phyloP scores from a whole-genome alignment of 345 rosid genomes.

The Brassica rapa region DNA sequence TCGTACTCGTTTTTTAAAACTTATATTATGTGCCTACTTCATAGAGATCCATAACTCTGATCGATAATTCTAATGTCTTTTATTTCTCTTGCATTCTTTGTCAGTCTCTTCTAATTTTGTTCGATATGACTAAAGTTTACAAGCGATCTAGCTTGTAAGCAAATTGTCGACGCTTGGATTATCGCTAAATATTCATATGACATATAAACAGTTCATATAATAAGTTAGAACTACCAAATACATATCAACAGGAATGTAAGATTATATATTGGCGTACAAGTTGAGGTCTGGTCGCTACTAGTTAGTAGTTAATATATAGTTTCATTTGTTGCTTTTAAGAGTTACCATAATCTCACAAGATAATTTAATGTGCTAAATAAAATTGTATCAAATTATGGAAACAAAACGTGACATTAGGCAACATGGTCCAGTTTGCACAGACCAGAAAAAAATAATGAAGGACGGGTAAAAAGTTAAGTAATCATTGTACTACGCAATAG shows the following conservation, averaged over 20 bases:
- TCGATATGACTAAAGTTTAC: background rate
- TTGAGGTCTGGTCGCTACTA: no score
- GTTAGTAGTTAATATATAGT: no score
- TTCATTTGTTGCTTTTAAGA: background rate
- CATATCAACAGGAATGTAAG: background rate
- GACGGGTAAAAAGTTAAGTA: background rate
- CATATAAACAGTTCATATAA: background rate
- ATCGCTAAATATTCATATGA: background rate
- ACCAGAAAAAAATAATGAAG: background rate
- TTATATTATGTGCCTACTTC: conserved; percentile 11
- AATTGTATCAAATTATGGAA: background rate
- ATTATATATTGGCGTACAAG: background rate
- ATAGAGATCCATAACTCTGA: background rate
- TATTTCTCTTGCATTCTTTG: background rate
- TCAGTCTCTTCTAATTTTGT: background rate
- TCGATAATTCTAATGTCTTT: background rate
- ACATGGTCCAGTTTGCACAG: conserved; percentile 6
- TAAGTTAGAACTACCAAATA: background rate
- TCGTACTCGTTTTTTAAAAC: conserved; percentile 7
- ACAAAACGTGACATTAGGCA: background rate
- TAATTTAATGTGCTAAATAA: conserved; percentile 3
- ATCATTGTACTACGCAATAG: background rate
- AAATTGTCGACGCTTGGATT: background rate
- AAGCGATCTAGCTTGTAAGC: background rate
- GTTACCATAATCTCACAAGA: background rate